Evolutionary conservation across 331 rosid species (phyloP), one percentile per base, ranked within the genome.

Genomic region (Quercus phellos): DNA sequence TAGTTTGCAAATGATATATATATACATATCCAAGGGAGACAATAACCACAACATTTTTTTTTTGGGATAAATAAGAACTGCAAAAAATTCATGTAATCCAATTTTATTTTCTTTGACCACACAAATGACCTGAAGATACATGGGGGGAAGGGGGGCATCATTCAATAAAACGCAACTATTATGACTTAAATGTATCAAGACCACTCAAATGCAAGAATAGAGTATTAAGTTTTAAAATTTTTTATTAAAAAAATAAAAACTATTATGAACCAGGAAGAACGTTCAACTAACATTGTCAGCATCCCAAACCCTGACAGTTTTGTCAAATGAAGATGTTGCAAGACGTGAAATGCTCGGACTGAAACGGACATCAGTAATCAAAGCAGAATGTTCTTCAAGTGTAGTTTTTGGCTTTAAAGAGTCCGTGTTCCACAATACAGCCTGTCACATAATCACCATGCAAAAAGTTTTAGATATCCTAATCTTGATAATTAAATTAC

Each of bases 301-400:
- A 79, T 93, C 99, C 99, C 99, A 95, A 81, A 95, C 98, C 88
- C 98, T 74, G 83, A 95, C 97, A 72, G 98, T 91, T 90, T 87
- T 91, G 85, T 95, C 99, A 34, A 93, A 95, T 42, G 99, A 95
- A 73, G 98, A 93, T 38, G 99, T 95, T 72, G 99, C 99, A 35
- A 93, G 90, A 12, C 93, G 98, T 1, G 93, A 81, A 88, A 85
- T 83, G 90, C 89, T 93, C 17, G 97, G 94, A 83, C 99, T 91
- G 81, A 95, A 95, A 60, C 98, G 97, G 68, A 95, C 97, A 86
- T 95, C 99, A 3, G 99, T 95, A 71, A 95, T 91, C 75, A 93
- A 55, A 81, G 91, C 55, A 42, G 92, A 74, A 82, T 95, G 99
- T 63, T 95, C 98, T 87, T 95, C 99, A 55, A 95, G 94, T 35